Base-by-base conservation (phyloP, 192 early-diverging fungal genomes). In the Rhizophagus sp. region DNA sequence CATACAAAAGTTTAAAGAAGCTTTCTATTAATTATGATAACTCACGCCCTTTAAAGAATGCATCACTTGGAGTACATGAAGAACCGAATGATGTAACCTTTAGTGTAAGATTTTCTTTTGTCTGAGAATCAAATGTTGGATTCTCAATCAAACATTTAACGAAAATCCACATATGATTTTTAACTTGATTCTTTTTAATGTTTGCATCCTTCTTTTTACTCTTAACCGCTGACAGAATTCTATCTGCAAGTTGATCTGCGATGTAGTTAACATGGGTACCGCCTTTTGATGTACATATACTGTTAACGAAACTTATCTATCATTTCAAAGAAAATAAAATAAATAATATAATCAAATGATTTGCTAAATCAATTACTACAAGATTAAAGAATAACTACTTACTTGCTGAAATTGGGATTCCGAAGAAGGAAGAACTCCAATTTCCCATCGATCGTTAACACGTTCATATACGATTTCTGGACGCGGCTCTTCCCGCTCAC, bases 371-470 rank as follows among this genome's bases (percentile, higher is more conserved):
- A 52, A 0, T 52, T 52, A 13, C 13, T 52, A 19, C 50, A 52
- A 19, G 17, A 52, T 52, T 19, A 52, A 36, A 50, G 49, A 50
- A 12, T 3, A 50, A 13, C 15, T 15, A 52, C 50, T 19, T 82
- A 94, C 93, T 82, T 99, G 98, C 73, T 95, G 92, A 83, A 98
- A 98, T 84, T 98, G 96, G 19, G 96, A 97, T 73, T 98, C 97
- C 1, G 24, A 1, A 25, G 93, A 95, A 17, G 94, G 85, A 6
- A 95, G 91, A 80, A 96, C 95, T 17, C 93, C 94, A 78, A 99
- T 89, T 86, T 99, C 96, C 98, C 98, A 99, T 41, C 96, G 92
- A 4, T 92, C 92, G 78, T 88, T 91, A 34, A 92, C 84, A 44
- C 81, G 74, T 83, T 99, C 95, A 84, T 96, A 94, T 25, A 97